phyloP scores from a whole-genome alignment of 345 rosid species.

The Salix purpurea region DNA sequence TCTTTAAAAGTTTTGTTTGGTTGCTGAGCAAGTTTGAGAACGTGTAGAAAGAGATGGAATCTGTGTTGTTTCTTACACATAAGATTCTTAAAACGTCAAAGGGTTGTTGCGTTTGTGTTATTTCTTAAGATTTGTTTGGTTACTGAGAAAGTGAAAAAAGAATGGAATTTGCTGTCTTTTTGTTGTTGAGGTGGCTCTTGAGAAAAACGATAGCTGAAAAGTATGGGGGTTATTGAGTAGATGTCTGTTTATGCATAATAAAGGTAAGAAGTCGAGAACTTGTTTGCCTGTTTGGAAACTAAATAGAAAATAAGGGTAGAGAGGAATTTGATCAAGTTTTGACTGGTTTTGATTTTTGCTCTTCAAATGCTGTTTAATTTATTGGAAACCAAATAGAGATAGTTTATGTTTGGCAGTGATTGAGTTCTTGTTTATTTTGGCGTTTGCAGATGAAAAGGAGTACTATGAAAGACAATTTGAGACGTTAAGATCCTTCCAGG shows the following conservation, averaged over 20 bases:
- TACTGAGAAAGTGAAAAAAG: neutral
- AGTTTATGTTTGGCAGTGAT: too few species aligned
- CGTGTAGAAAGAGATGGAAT: neutral
- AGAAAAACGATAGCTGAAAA: neutral
- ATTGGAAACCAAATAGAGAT: neutral
- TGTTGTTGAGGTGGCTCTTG: neutral
- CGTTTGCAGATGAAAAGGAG: conserved; percentile 54
- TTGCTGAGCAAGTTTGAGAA: neutral
- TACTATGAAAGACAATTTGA: conserved; percentile 69
- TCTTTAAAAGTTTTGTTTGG: neutral
- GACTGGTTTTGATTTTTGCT: too few species aligned
- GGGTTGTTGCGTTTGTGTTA: neutral
- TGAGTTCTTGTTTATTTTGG: neutral
- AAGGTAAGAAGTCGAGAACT: neutral
- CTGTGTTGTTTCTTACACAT: neutral
- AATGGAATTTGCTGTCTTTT: neutral
- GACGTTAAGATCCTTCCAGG: conserved; percentile 73
- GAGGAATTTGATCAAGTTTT: neutral
- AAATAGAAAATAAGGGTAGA: neutral
- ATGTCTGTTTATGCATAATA: neutral
- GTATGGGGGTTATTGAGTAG: neutral
- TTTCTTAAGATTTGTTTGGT: neutral
- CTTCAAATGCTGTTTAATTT: neutral
- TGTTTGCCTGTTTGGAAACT: conserved; percentile 21
- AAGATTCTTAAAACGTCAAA: neutral